These are phyloP conservation scores for Phytophthora pisi DNA, from an alignment of 352 stramenopile genomes.

Conservation along the genomic window DNA sequence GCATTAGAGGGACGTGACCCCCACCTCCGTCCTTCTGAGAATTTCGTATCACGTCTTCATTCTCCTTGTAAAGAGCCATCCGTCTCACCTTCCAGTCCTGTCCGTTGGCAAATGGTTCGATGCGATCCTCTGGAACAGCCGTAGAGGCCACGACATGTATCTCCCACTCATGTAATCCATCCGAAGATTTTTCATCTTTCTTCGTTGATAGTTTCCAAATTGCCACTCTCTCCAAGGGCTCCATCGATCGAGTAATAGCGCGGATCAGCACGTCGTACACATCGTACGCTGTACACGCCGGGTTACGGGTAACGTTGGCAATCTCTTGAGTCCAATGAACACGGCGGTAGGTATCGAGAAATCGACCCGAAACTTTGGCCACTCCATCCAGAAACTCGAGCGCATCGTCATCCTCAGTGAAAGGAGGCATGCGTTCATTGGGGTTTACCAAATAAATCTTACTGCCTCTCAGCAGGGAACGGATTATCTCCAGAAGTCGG, in stretches of 20 bases:
- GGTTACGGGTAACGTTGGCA: slow-evolving; percentile 43
- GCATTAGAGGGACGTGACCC: slow-evolving; percentile 12
- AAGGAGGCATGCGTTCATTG: slow-evolving; percentile 25
- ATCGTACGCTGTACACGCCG: slow-evolving; percentile 48
- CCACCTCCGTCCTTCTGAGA: slow-evolving; percentile 9
- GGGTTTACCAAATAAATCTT: slow-evolving; percentile 44
- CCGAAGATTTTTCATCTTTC: not conserved
- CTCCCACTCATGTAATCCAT: slow-evolving; percentile 17
- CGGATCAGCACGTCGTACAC: slow-evolving; percentile 61
- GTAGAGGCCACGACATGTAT: slow-evolving; percentile 63
- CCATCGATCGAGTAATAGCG: slow-evolving; percentile 48
- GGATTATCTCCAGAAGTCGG: slow-evolving; percentile 57
- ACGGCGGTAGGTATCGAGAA: slow-evolving; percentile 51
- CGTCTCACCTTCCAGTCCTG: slow-evolving; percentile 66
- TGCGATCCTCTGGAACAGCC: slow-evolving; percentile 60
- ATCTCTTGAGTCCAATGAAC: slow-evolving; percentile 67
- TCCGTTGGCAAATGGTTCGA: slow-evolving; percentile 64
- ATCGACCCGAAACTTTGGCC: slow-evolving; percentile 41
- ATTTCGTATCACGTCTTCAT: slow-evolving; percentile 21
- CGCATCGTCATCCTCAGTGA: slow-evolving; percentile 56
- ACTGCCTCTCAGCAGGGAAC: slow-evolving; percentile 45
- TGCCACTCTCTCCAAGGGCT: slow-evolving; percentile 45
- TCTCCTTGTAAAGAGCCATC: slow-evolving; percentile 64
- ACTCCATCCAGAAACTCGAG: slow-evolving; percentile 61
- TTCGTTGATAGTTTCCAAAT: slow-evolving; percentile 62